Percentiles rank a stretch among this genome's conserved stretches.
Conservation (phyloP, 768 basidiomycete species). For the Termitomyces sp. region DNA sequence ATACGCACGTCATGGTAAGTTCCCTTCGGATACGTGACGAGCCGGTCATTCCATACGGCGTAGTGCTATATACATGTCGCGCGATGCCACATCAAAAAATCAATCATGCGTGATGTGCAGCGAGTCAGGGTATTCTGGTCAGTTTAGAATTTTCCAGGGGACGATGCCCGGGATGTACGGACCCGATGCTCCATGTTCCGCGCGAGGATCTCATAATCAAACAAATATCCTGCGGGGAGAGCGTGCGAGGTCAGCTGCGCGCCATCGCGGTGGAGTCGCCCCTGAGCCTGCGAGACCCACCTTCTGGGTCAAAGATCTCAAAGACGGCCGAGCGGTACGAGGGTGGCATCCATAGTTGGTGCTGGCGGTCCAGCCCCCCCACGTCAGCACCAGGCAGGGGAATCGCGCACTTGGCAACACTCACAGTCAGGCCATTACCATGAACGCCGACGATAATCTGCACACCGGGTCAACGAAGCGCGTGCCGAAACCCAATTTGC, state of each 20-base stretch:
- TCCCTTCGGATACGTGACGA: slow-evolving; percentile 29
- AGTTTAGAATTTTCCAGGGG: background rate
- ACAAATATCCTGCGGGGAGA: slow-evolving; percentile 24
- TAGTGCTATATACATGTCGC: slow-evolving; percentile 35
- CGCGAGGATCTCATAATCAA: slow-evolving; percentile 37
- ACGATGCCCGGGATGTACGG: slow-evolving; percentile 7
- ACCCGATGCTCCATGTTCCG: slow-evolving; percentile 37
- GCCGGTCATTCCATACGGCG: slow-evolving; percentile 63
- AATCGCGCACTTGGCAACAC: slow-evolving; percentile 4
- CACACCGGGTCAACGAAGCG: slow-evolving; percentile 6
- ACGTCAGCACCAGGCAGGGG: background rate
- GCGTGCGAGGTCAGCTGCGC: background rate
- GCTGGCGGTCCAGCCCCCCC: slow-evolving; percentile 17
- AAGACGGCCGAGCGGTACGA: slow-evolving; percentile 59
- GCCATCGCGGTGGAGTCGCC: slow-evolving; percentile 1
- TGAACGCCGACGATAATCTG: slow-evolving; percentile 60
- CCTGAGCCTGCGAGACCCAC: slow-evolving; percentile 15
- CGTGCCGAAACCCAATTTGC: too few species aligned
- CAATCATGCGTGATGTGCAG: background rate
- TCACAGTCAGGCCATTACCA: slow-evolving; percentile 62
- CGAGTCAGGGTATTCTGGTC: background rate
- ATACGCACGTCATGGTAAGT: slow-evolving; percentile 22
- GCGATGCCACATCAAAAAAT: too few species aligned
- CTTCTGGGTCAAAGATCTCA: slow-evolving; percentile 61
- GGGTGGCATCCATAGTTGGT: slow-evolving; percentile 66